Evolutionary conservation across 495 filamentous ascomycete genomes (phyloP).

Genomic region (Lophiotrema nucula): DNA sequence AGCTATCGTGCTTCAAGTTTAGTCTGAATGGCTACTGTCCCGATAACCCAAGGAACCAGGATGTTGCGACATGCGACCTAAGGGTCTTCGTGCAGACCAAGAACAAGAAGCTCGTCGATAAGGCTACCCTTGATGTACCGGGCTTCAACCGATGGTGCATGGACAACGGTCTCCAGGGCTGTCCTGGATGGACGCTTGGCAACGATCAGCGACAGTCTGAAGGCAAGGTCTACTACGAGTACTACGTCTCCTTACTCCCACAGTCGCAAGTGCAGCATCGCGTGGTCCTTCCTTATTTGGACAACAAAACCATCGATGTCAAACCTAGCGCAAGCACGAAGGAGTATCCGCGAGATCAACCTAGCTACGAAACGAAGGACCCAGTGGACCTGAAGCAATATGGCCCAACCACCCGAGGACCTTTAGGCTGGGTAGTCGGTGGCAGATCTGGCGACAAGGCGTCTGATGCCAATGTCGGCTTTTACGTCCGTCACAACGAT

Average conservation of each 20-base stretch:
- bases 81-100: conserved; percentile 40
- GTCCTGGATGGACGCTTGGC: conserved; percentile 30
- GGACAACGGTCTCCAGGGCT: conserved; percentile 29
- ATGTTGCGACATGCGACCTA: conserved; percentile 36
- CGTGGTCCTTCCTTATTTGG: conserved; percentile 26
- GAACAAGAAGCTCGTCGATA: conserved; percentile 29
- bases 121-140: conserved; percentile 33
- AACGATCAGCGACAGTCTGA: conserved; percentile 32
- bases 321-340: neutral
- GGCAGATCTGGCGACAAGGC: conserved; percentile 55
- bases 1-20: conserved; percentile 33
- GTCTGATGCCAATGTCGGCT: conserved; percentile 53
- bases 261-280: conserved; percentile 31
- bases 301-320: conserved; percentile 33
- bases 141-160: conserved; percentile 38
- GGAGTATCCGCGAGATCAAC: conserved; percentile 10
- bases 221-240: conserved; percentile 36
- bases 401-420: conserved; percentile 45
- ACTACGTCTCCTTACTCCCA: conserved; percentile 35
- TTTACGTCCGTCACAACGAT: conserved; percentile 51
- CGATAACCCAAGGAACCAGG: conserved; percentile 37
- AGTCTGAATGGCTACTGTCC: conserved; percentile 36
- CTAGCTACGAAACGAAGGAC: conserved; percentile 37
- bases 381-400: conserved; percentile 34
- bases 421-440: conserved; percentile 50